Conservation (phyloP, 2,329 filamentous ascomycete genomes). For the Triangularia verruculosa region DNA sequence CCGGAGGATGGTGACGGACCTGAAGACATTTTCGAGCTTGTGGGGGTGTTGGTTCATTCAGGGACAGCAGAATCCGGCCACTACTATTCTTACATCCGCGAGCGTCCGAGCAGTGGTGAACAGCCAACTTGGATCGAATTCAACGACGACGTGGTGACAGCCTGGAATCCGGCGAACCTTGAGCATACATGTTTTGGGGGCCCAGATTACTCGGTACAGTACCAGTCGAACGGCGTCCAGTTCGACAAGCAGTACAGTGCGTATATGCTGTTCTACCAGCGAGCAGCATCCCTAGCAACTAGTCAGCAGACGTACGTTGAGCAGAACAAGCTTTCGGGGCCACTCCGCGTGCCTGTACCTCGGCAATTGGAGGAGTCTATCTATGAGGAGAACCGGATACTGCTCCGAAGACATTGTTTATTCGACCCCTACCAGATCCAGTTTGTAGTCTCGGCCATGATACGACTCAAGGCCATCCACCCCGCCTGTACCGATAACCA, state of each 20-base stretch:
- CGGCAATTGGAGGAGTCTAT: constrained; percentile 57
- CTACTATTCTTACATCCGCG: constrained; percentile 93
- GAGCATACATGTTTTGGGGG: constrained; percentile 80
- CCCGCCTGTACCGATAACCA: constrained; percentile 34
- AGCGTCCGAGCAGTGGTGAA: constrained; percentile 58
- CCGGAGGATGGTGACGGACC: constrained; percentile 46
- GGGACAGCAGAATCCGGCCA: constrained; percentile 93
- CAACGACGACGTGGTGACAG: constrained; percentile 80
- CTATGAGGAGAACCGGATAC: constrained; percentile 65
- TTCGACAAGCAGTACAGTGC: constrained; percentile 78
- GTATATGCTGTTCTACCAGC: constrained; percentile 97
- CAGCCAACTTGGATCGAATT: constrained; percentile 77
- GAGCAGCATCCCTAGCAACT: constrained; percentile 61
- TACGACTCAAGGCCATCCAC: constrained; percentile 43
- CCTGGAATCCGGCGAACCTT: constrained; percentile 72
- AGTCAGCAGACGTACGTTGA: constrained; percentile 48
- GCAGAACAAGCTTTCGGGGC: constrained; percentile 34
- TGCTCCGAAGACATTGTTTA: constrained; percentile 74
- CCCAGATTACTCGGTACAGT: constrained; percentile 50
- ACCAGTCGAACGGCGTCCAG: constrained; percentile 43
- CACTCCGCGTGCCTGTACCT: constrained; percentile 46
- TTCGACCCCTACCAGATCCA: constrained; percentile 68
- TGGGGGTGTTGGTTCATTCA: constrained; percentile 91
- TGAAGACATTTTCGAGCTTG: constrained; percentile 83
- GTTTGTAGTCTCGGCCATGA: constrained; percentile 64